Conservation (phyloP, 169 alveolate genomes). For the Miamiensis avidus region DNA sequence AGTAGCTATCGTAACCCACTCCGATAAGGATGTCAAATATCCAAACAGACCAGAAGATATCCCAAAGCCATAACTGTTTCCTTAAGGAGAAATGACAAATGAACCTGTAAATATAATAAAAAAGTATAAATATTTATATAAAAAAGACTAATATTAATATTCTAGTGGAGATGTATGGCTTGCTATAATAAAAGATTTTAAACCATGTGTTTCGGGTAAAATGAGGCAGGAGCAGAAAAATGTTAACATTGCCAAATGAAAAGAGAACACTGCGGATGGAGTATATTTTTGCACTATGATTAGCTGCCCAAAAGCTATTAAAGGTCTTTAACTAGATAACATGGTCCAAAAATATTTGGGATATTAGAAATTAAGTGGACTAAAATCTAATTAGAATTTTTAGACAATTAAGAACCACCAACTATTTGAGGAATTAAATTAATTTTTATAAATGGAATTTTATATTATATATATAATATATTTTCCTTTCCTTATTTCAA, state of each 20-base stretch:
- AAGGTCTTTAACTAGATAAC: background rate
- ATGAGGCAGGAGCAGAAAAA: background rate
- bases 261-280: background rate
- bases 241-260: background rate
- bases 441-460: too few species aligned
- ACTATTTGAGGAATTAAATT: too few species aligned
- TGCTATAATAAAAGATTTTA: background rate
- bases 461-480: too few species aligned
- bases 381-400: background rate
- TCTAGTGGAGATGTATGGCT: background rate
- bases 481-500: too few species aligned
- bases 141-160: background rate
- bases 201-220: background rate
- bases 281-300: background rate
- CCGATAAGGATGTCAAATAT: background rate
- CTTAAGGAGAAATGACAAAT: background rate
- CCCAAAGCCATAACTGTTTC: background rate
- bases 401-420: background rate
- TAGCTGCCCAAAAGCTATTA: background rate
- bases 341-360: background rate
- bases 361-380: background rate
- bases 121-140: too few species aligned
- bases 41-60: background rate
- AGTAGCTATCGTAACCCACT: background rate
- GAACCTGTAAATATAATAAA: background rate